These are phyloP conservation scores for Dendrobium chrysotoxum DNA, from an alignment of 106 monocot species.

Conservation along the genomic window DNA sequence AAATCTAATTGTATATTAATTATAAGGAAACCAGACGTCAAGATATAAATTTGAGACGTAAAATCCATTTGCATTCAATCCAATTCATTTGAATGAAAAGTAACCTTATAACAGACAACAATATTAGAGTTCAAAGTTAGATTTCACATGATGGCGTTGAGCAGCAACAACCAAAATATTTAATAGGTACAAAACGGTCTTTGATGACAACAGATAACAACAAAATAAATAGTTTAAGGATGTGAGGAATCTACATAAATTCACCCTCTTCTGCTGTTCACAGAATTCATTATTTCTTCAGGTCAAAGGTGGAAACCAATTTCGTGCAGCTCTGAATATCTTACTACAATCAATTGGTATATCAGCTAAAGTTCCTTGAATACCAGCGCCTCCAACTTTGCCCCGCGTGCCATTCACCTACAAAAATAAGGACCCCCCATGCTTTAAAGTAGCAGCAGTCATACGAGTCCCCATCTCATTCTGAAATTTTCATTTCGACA, in stretches of 20 bases:
- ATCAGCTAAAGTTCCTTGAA: background rate
- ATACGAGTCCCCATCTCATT: conserved; percentile 24
- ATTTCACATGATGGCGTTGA: too few relatives aligned
- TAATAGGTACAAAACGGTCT: too few relatives aligned
- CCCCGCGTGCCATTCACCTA: conserved; percentile 7
- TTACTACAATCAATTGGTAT: background rate
- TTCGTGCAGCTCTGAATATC: background rate
- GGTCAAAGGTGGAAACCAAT: background rate
- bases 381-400: background rate
- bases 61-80: too few relatives aligned
- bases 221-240: background rate
- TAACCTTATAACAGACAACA: too few relatives aligned
- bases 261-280: background rate
- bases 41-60: too few relatives aligned
- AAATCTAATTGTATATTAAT: too few relatives aligned
- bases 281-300: background rate
- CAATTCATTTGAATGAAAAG: too few relatives aligned
- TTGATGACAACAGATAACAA: background rate
- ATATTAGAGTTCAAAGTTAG: too few relatives aligned
- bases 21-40: too few relatives aligned
- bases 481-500: conserved; percentile 96
- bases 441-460: background rate
- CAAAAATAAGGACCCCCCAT: conserved; percentile 23
- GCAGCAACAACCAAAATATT: too few relatives aligned
- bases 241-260: background rate